Percentiles rank a stretch among this genome's conserved stretches.
These are phyloP conservation scores for Lactarius sanguifluus DNA, from an alignment of 768 basidiomycete genomes.

Conservation along the genomic window DNA sequence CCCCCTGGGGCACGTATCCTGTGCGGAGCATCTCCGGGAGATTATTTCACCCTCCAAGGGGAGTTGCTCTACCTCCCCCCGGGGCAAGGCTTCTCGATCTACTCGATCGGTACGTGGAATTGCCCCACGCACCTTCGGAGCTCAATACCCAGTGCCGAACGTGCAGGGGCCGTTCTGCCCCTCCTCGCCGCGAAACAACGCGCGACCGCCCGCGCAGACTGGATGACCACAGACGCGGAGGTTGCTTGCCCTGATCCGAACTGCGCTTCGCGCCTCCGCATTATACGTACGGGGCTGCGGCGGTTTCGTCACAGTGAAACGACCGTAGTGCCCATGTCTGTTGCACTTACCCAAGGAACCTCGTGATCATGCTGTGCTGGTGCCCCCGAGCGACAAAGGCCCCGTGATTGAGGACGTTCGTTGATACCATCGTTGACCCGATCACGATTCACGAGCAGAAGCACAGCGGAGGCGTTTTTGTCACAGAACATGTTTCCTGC, in stretches of 20 bases:
- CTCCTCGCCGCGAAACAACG: constrained; percentile 70
- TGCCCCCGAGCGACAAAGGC: not conserved
- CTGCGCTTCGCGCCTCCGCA: constrained; percentile 56
- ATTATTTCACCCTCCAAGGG: constrained; percentile 60
- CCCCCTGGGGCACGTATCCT: constrained; percentile 55
- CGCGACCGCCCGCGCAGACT: constrained; percentile 33
- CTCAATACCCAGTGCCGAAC: not conserved
- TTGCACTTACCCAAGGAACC: not conserved
- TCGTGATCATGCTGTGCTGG: not conserved
- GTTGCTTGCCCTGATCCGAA: constrained; percentile 68
- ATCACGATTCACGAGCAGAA: no score
- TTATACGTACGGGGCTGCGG: constrained; percentile 50
- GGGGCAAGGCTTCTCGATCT: constrained; percentile 66
- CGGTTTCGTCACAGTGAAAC: constrained; percentile 56
- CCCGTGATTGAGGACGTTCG: not conserved
- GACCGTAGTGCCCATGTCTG: constrained; percentile 46
- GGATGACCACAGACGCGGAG: constrained; percentile 67
- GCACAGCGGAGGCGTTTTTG: no score
- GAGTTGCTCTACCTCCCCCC: constrained; percentile 63
- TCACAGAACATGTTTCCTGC: no score
- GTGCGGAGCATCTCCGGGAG: constrained; percentile 64
- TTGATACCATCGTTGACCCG: not conserved
- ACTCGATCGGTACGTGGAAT: constrained; percentile 51
- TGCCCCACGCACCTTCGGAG: not conserved
- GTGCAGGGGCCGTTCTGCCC: constrained; percentile 57